Evolutionary conservation across 1,284 basidiomycete species (phyloP).

Genomic region (Cryptococcus hybrid): DNA sequence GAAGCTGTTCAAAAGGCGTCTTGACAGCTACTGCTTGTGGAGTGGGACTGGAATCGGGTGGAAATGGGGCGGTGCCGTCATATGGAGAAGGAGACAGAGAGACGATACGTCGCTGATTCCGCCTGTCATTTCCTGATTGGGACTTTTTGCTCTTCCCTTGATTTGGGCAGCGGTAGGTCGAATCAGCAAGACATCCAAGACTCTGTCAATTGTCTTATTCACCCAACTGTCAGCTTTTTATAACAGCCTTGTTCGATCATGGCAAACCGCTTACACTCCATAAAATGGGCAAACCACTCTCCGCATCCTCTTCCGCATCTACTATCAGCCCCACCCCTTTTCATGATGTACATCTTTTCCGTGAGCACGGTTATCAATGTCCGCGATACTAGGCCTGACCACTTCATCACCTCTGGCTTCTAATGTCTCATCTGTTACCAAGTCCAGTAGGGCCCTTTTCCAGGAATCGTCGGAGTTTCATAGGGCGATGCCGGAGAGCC

Average conservation of each 20-base stretch:
- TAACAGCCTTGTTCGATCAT: not conserved
- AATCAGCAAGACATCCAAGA: constrained; percentile 71
- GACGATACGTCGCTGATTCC: constrained; percentile 28
- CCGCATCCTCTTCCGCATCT: constrained; percentile 59
- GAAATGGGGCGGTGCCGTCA: not conserved
- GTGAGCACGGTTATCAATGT: constrained; percentile 21
- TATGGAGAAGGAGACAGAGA: constrained; percentile 8
- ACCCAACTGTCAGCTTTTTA: not conserved
- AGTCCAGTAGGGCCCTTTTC: constrained; percentile 65
- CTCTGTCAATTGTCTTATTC: constrained; percentile 65
- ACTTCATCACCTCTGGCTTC: constrained; percentile 48
- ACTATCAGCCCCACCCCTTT: not conserved
- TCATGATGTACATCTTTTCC: constrained; percentile 33
- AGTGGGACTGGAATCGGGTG: constrained; percentile 41
- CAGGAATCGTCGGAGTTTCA: constrained; percentile 75
- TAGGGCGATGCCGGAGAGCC: constrained; percentile 65
- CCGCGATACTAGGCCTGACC: constrained; percentile 38
- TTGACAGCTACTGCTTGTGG: not conserved
- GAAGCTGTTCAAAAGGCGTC: constrained; percentile 2
- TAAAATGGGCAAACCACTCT: constrained; percentile 62
- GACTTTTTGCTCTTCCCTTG: not conserved
- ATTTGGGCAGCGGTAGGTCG: constrained; percentile 13
- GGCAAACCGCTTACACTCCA: constrained; percentile 40
- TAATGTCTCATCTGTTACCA: constrained; percentile 54
- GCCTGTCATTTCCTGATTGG: constrained; percentile 3